These are phyloP conservation scores for Solanum virginianum DNA, from an alignment of 257 asterid genomes.

Conservation along the genomic window DNA sequence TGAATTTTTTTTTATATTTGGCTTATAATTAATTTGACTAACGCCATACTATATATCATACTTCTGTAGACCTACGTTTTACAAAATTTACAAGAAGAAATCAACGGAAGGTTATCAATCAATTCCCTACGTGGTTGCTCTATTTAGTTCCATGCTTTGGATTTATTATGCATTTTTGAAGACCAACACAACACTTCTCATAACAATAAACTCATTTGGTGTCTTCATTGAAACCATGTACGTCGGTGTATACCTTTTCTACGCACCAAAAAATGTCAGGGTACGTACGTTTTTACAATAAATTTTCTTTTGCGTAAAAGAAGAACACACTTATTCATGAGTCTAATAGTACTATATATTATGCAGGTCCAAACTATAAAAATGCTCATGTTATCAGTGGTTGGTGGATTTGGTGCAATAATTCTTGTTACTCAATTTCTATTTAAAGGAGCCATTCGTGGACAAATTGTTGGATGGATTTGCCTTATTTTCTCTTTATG, in stretches of 20 bases:
- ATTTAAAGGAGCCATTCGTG: constrained; percentile 22
- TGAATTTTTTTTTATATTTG: background rate
- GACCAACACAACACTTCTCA: constrained; percentile 46
- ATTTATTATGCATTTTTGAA: constrained; percentile 61
- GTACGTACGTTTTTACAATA: constrained; percentile 6
- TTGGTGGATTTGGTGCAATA: constrained; percentile 38
- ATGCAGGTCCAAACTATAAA: constrained; percentile 35
- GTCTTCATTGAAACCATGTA: constrained; percentile 37
- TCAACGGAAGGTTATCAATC: constrained; percentile 53
- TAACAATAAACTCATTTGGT: constrained; percentile 56
- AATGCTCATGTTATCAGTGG: constrained; percentile 15
- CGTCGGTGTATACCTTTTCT: constrained; percentile 33
- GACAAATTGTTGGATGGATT: constrained; percentile 51
- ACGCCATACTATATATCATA: too few species aligned
- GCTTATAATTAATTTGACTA: background rate
- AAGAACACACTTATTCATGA: background rate
- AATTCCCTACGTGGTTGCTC: constrained; percentile 37
- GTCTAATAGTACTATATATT: background rate
- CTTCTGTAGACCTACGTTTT: constrained; percentile 43
- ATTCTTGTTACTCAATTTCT: constrained; percentile 23
- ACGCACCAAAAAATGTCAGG: constrained; percentile 32
- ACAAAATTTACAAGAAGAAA: constrained; percentile 40
- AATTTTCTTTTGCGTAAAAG: background rate
- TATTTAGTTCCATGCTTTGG: constrained; percentile 64
- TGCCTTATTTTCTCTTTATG: constrained; percentile 47